Percentiles rank a stretch among this genome's conserved stretches.
phyloP scores from a whole-genome alignment of 371 early-diverging fungal species.

The Blakeslea trispora region DNA sequence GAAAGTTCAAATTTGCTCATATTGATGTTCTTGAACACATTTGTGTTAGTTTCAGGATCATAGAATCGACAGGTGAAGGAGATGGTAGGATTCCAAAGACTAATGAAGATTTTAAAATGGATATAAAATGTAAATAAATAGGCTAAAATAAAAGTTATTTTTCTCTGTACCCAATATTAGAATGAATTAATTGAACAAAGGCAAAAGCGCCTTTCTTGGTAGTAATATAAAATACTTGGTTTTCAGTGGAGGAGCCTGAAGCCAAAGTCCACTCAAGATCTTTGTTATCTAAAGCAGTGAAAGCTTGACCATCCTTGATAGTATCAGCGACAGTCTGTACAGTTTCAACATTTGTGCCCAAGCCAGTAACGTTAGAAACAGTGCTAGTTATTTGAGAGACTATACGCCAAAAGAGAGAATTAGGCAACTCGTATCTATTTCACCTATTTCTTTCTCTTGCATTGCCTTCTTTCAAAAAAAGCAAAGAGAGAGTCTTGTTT shows the following conservation, averaged over 20 bases:
- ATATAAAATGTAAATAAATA: too few relatives aligned
- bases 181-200: slow-evolving; percentile 86
- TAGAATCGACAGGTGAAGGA: slow-evolving; percentile 80
- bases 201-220: slow-evolving; percentile 75
- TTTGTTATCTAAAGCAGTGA: slow-evolving; percentile 54
- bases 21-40: slow-evolving; percentile 74
- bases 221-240: slow-evolving; percentile 84
- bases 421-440: too few relatives aligned
- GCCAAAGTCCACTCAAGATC: slow-evolving; percentile 78
- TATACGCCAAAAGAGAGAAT: slow-evolving; percentile 19
- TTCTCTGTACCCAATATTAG: slow-evolving; percentile 78
- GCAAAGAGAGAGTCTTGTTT: background rate
- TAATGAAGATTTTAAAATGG: slow-evolving; percentile 17
- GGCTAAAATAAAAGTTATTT: too few relatives aligned
- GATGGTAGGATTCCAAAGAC: slow-evolving; percentile 65
- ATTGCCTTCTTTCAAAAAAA: too few relatives aligned
- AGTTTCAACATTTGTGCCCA: slow-evolving; percentile 34
- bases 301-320: slow-evolving; percentile 58
- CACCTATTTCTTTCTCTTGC: too few relatives aligned
- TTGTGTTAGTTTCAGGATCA: slow-evolving; percentile 61
- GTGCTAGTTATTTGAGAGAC: slow-evolving; percentile 54
- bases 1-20: slow-evolving; percentile 68
- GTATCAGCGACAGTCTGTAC: slow-evolving; percentile 59
- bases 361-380: slow-evolving; percentile 48
- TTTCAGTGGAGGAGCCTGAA: slow-evolving; percentile 82